Base-by-base conservation (phyloP, 1,284 basidiomycete species). In the Stygiomarasmius scandens region DNA sequence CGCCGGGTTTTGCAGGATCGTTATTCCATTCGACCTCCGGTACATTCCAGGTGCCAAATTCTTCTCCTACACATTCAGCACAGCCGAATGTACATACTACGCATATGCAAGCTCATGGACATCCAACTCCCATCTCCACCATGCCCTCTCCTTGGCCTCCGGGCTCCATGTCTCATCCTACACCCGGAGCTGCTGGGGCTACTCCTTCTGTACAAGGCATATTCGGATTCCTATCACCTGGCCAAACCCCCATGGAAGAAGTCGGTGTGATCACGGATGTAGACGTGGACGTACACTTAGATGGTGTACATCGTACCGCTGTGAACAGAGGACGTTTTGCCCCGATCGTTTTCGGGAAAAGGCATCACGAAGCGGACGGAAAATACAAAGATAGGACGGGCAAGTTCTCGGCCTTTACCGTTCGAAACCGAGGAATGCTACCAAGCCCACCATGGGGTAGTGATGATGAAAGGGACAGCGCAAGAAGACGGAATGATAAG, bases 341-440 rank as follows among this genome's bases (percentile, higher is more conserved):
- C 29, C 82, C 90, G 0, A 86, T 93, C 29, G 82, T 83, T 0
- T 93, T 93, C 61, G 81, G 86, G 0, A 68, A 74, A 1, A 82
- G 78, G 34, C 87, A 92, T 65, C 74, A 77, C 22, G 58, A 76
- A 4, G 75, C 81, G 4, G 90, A 92, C 66, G 83, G 81, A 10
- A 92, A 92, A 70, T 92, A 93, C 67, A 77, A 80, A 2, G 64
- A 77, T 24, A 24, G 50, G n/a, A 53, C 55, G 22, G 60, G 60
- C 3, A 61, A 61, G 36, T 61, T 61, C 46, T 49, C 50, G 6
- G 36, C 47, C n/a, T 23, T n/a, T 11, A 49, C 22, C 16, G 24
- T 36, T 10, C 8, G 14, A 20, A 38, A 36, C n/a, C 92, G 92
- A 70, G 93, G 92, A 67, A 82, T 87, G 4, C 70, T 90, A 45